These are phyloP conservation scores for Wickerhamomyces tratensis DNA, from an alignment of 805 yeast species.

Conservation along the genomic window DNA sequence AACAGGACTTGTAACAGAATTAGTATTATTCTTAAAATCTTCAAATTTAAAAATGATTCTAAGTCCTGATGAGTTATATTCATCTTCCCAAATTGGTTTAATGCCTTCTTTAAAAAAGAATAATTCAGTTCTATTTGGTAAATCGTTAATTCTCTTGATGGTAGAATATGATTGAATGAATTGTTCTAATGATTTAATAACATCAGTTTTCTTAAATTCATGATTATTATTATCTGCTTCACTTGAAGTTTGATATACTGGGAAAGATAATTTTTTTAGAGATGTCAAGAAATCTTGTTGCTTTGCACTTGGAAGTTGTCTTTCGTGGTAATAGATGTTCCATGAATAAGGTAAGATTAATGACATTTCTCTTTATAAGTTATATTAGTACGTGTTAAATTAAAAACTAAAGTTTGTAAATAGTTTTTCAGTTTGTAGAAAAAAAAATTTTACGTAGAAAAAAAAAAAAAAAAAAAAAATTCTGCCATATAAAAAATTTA, in stretches of 20 bases:
- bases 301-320: neutral
- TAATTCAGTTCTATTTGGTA: slow-evolving; percentile 39
- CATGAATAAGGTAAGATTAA: neutral
- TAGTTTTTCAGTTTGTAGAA: too few relatives aligned
- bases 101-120: slow-evolving; percentile 50
- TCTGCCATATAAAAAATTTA: too few relatives aligned
- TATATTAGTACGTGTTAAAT: too few relatives aligned
- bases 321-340: neutral
- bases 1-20: slow-evolving; percentile 1
- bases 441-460: too few relatives aligned
- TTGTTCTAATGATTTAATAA: slow-evolving; percentile 40
- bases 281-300: neutral
- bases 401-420: too few relatives aligned
- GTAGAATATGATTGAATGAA: slow-evolving; percentile 36
- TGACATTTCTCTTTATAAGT: too few relatives aligned
- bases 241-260: neutral
- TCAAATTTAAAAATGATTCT: slow-evolving; percentile 50
- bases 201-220: neutral
- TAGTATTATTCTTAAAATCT: slow-evolving; percentile 5
- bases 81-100: slow-evolving; percentile 64
- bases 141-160: slow-evolving; percentile 28
- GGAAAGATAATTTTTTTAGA: neutral
- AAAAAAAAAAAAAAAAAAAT: too few relatives aligned
- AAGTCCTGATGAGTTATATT: slow-evolving; percentile 49
- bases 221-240: too few relatives aligned